Percentiles rank a stretch among this genome's conserved stretches.
These are phyloP conservation scores for Pleurozium schreberi DNA, from an alignment of 225 moss, liverwort and hornwort genomes.

Conservation along the genomic window DNA sequence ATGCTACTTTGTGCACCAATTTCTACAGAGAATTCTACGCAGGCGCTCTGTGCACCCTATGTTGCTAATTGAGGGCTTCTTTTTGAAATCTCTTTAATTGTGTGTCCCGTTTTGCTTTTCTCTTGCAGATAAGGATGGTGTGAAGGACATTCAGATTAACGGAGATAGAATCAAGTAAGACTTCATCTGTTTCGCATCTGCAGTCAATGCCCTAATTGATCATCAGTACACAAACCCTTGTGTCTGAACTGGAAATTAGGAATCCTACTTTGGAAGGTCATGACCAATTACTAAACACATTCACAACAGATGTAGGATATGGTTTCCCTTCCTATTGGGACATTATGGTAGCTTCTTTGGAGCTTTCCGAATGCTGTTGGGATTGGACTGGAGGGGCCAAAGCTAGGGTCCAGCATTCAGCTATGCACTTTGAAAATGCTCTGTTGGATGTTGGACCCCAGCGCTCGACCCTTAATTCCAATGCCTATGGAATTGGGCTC, in stretches of 20 bases:
- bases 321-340: not conserved
- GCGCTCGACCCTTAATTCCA: not conserved
- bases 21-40: not conserved
- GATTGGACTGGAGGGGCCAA: not conserved
- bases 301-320: not conserved
- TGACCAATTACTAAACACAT: not conserved
- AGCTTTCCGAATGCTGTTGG: not conserved
- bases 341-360: not conserved
- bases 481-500: not conserved
- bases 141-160: slow-evolving; percentile 71
- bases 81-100: not conserved
- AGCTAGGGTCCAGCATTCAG: not conserved
- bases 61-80: not conserved
- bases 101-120: not conserved
- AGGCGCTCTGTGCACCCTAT: not conserved
- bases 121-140: slow-evolving; percentile 60
- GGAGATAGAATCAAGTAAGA: slow-evolving; percentile 75
- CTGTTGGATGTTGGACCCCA: not conserved
- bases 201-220: not conserved
- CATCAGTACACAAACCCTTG: not conserved
- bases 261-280: not conserved
- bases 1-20: not conserved
- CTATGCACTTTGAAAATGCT: not conserved
- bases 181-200: not conserved
- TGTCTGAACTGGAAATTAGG: not conserved